Conservation (phyloP, 1,284 basidiomycete genomes). For the Marasmius fiardii region DNA sequence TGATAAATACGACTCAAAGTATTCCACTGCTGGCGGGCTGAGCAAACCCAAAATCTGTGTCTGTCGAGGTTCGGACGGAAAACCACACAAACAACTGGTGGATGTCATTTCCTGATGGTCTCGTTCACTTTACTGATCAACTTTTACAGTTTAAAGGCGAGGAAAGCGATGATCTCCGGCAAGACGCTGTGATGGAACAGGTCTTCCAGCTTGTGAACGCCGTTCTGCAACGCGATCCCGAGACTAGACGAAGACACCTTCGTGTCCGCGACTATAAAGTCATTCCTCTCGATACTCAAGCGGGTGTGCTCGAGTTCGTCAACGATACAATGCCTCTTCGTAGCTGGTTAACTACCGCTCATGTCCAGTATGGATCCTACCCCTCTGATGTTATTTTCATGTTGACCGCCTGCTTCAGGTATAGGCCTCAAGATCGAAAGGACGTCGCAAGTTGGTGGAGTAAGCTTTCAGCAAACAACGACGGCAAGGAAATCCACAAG, state of each 20-base stretch:
- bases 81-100: conserved; percentile 80
- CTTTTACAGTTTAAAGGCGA: conserved; percentile 84
- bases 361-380: conserved; percentile 46
- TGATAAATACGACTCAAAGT: conserved; percentile 55
- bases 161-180: conserved; percentile 87
- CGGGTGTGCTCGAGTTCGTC: conserved; percentile 93
- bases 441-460: background rate
- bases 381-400: background rate
- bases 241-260: conserved; percentile 73
- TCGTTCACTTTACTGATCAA: conserved; percentile 7
- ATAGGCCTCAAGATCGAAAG: conserved; percentile 31
- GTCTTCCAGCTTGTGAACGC: conserved; percentile 90
- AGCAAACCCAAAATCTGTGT: conserved; percentile 81
- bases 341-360: conserved; percentile 56
- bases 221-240: conserved; percentile 70
- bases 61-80: conserved; percentile 72
- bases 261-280: conserved; percentile 86
- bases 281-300: conserved; percentile 77
- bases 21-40: conserved; percentile 73
- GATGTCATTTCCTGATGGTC: conserved; percentile 21
- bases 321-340: conserved; percentile 71
- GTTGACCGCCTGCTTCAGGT: conserved; percentile 21
- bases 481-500: conserved; percentile 26
- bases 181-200: conserved; percentile 99
- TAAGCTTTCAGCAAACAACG: conserved; percentile 16